Evolutionary conservation across 106 monocot species (phyloP).

Genomic region (Triglochin maritima): DNA sequence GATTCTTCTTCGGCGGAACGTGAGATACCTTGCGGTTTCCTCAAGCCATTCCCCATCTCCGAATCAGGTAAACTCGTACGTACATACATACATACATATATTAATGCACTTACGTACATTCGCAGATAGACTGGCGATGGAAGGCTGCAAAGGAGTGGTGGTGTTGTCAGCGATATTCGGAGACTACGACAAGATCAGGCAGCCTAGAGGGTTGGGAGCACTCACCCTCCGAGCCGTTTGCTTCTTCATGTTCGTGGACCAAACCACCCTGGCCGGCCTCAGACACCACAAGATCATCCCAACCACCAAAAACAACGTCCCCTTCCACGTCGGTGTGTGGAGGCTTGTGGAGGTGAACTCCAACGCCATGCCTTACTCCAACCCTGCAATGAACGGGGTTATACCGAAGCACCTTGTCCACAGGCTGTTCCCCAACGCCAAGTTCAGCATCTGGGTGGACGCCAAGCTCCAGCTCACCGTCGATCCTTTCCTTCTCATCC

Average conservation of each 20-base stretch:
- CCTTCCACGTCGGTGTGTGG: conserved; percentile 49
- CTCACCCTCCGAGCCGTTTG: conserved; percentile 46
- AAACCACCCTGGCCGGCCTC: conserved; percentile 44
- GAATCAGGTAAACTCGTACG: conserved; percentile 31
- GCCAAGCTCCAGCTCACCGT: conserved; percentile 82
- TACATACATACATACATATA: background rate
- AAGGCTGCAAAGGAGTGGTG: conserved; percentile 57
- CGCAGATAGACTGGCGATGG: conserved; percentile 68
- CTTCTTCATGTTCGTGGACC: conserved; percentile 93
- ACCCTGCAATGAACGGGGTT: conserved; percentile 81
- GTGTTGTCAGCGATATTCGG: conserved; percentile 66
- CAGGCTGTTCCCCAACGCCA: conserved; percentile 76
- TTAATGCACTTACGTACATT: background rate
- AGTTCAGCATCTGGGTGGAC: conserved; percentile 81
- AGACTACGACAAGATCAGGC: conserved; percentile 84
- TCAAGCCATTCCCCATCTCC: conserved; percentile 45
- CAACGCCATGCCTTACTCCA: conserved; percentile 40
- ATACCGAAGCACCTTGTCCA: conserved; percentile 68
- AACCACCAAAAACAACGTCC: background rate
- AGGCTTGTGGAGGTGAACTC: conserved; percentile 32
- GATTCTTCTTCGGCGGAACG: background rate
- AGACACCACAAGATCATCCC: conserved; percentile 33
- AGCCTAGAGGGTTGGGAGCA: conserved; percentile 58
- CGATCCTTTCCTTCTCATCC: conserved; percentile 63
- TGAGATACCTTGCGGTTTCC: conserved; percentile 72